These are phyloP conservation scores for Aegilops speltoides DNA, from an alignment of 176 grass and related monocot genomes.

Conservation along the genomic window DNA sequence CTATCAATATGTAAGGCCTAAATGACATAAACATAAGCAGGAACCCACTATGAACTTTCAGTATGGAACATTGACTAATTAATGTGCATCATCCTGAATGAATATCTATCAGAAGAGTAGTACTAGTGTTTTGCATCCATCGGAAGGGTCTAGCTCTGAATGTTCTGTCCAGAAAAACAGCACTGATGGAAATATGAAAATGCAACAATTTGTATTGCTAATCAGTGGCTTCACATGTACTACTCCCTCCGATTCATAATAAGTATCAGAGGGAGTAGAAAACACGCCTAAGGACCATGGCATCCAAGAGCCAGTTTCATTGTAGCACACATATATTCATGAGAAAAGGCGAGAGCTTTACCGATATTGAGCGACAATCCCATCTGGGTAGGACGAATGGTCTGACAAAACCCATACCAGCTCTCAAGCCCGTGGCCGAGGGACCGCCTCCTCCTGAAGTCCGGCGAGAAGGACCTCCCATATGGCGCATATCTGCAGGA, in stretches of 20 bases:
- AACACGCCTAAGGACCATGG: too few relatives aligned
- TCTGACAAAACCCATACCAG: too few relatives aligned
- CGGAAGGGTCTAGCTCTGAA: not conserved
- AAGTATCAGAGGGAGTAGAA: too few relatives aligned
- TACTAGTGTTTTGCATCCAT: not conserved
- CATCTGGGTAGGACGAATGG: too few relatives aligned
- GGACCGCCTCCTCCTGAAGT: too few relatives aligned
- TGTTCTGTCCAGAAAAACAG: not conserved
- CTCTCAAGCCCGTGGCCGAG: too few relatives aligned
- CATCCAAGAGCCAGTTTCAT: too few relatives aligned
- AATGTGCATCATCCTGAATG: not conserved
- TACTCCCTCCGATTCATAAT: not conserved
- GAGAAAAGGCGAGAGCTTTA: too few relatives aligned
- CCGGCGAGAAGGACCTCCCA: too few relatives aligned
- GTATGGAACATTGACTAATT: not conserved
- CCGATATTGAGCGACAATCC: too few relatives aligned
- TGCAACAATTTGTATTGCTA: not conserved
- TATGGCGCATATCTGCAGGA: too few relatives aligned
- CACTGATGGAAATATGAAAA: not conserved
- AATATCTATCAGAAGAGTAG: not conserved
- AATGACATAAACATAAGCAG: not conserved
- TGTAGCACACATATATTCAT: too few relatives aligned
- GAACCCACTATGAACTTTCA: not conserved
- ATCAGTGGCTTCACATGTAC: not conserved
- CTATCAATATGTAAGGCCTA: not conserved